Evolutionary conservation across 2,329 filamentous ascomycete species (phyloP), one percentile per base, ranked within the genome.

Genomic region (Bipolaris zeicola): DNA sequence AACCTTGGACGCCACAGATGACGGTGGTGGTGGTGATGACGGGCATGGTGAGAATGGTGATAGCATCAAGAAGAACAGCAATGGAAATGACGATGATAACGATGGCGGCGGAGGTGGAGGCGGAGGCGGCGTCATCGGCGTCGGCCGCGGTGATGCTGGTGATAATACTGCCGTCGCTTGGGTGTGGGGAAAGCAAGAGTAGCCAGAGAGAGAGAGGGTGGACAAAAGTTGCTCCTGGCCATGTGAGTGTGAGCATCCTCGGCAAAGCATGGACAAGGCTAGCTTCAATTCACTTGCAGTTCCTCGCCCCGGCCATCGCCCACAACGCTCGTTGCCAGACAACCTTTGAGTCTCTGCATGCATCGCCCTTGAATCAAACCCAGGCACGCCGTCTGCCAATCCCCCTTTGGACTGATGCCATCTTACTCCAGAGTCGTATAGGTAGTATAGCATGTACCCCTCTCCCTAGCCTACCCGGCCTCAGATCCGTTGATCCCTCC

Each of bases 401-500:
- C 54, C 56, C 56, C 64, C 50, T 57, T 49, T 50, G 26, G 36
- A 52, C 52, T 18, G 14, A 50, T 22, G 13, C 20, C 38, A 28
- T 28, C 26, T 28, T 28, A 28, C 26, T 28, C 26, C 26, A 28
- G 26, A 10, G 8, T 28, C 8, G 1, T 10, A 8, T 28, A 28
- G 26, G 26, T 10, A 28, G 43, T 39, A 62, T 58, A 57, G 37
- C 63, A 62, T 57, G 62, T 59, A 61, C 52, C 65, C 64, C 62
- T 61, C 63, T 60, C 63, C 53, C 62, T 62, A 66, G 61, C 45
- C 49, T 59, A 46, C 45, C 48, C 54, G 43, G 49, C 54, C 36
- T 48, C 50, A 44, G 49, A 65, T 56, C 57, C 56, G 61, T 62
- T 57, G 64, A 64, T 67, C 63, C 62, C 63, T 62, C 65, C 65